Base-by-base conservation (phyloP, 768 basidiomycete genomes). In the Kwoniella europaea region DNA sequence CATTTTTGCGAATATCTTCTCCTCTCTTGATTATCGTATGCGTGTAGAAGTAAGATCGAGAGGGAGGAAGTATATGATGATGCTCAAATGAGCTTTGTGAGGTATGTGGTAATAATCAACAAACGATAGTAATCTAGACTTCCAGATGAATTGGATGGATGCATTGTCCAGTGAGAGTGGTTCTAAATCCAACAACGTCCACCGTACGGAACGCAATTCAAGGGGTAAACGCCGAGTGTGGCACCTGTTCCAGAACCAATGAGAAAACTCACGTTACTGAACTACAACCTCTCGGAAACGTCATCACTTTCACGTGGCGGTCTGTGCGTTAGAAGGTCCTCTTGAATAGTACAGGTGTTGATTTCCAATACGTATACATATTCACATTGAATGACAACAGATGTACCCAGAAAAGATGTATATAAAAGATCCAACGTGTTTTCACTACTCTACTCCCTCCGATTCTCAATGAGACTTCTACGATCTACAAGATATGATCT, bases 151-250 rank as follows among this genome's bases (percentile, higher is more conserved):
- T 15, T 35, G 35, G 35, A 43, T 16, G 9, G 29, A 58, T n/a
- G 22, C 15, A 16, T 35, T 58, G 41, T 35, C 59, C 59, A 61
- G 59, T 61, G 41, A 61, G 42, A 20, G 16, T 43, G 18, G 54
- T 10, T 55, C 16, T 55, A 55, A 18, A 55, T 18, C 20, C 15
- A n/a, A 55, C 20, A 4, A 55, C 6, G 46, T 41, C 42, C 55
- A 60, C 15, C 24, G 35, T 35, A 61, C 29, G 15, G 22, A 58
- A 43, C 16, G 13, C 41, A 41, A 1, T 44, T 50, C 35, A 15
- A 50, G 46, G 46, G 46, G 12, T 50, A 58, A 65, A 50, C 58
- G 56, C 69, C 69, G 69, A 57, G 56, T 63, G 69, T 71, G 69
- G 69, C 69, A 65, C 64, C 22, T n/a, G 15, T 1, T 24, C 18